These are phyloP conservation scores for Helicocarpus griseus DNA, from an alignment of 2,329 filamentous ascomycete genomes.

Conservation along the genomic window DNA sequence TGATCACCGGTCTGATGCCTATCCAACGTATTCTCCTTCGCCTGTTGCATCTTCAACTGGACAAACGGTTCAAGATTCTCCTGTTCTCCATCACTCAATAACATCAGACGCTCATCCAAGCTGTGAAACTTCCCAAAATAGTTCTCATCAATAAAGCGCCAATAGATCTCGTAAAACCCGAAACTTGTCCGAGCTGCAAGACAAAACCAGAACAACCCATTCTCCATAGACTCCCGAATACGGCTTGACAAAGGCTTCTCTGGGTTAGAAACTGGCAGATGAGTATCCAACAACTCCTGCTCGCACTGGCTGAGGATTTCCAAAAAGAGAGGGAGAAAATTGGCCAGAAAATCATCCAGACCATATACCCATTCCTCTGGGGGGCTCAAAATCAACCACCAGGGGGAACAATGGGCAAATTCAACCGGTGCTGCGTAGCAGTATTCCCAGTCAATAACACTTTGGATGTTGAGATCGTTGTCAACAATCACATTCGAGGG, in stretches of 20 bases:
- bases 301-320: neutral
- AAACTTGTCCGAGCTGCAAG: neutral
- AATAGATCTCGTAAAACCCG: neutral
- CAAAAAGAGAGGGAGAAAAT: neutral
- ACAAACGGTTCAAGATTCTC: neutral
- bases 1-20: neutral
- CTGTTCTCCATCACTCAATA: neutral
- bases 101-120: neutral
- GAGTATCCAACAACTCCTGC: neutral
- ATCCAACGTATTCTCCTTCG: neutral
- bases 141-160: neutral
- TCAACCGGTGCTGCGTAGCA: conserved; percentile 11
- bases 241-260: neutral
- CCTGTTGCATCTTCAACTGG: neutral
- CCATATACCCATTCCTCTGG: conserved; percentile 12
- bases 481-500: conserved; percentile 17
- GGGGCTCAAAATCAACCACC: conserved; percentile 12
- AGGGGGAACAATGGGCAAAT: conserved; percentile 12
- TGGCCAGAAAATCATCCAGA: conserved; percentile 15
- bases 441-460: conserved; percentile 19
- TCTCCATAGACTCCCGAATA: neutral
- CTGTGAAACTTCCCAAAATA: neutral
- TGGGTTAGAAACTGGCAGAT: neutral
- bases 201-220: neutral
- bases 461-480: conserved; percentile 7